Evolutionary conservation across 495 filamentous ascomycete species (phyloP), one percentile per base, ranked within the genome.

Genomic region (Talaromyces stipitatus): DNA sequence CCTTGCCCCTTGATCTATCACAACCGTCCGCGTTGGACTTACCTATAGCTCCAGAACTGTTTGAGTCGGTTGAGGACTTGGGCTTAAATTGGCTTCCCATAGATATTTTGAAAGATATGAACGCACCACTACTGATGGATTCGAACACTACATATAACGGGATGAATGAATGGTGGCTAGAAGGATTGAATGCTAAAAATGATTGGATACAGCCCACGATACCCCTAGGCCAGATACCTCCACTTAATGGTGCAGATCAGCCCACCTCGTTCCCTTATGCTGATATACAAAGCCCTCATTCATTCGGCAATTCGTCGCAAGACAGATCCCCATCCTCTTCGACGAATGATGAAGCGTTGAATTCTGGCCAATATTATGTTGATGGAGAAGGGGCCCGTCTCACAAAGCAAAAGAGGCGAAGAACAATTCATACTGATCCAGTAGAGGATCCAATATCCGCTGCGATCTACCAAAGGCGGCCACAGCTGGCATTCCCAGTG

Each of bases 51-150:
- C 54, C 32, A 20, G 36, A 45, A 4, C 10, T 55, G 24, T 28
- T 28, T 23, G 14, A 46, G 66, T 29, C 65, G 62, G 12, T 66
- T 65, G 5, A 61, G 62, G 43, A 29, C 62, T 45, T 69, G 20
- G 66, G 68, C 1, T 64, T 74, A 20, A 74, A 76, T 48, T 76
- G 73, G 73, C 60, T 73, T 9, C 64, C 71, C 14, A 62, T 63
- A 14, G 68, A 68, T 38, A 46, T 69, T 22, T 59, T 66, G 8
- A 55, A 55, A 30, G 36, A 55, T 14, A 27, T 41, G 2, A 22
- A n/a, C 8, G 33, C 1, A 9, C 18, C 36, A 43, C 24, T 45
- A 8, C 26, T 24, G n/a, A 27, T 55, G 36, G 54, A 55, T 26
- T 22, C 32, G 23, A 41, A 46, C 14, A 18, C 20, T 14, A 14